Conservation (phyloP, 148 eudicot species). For the Polygonum maritimum region DNA sequence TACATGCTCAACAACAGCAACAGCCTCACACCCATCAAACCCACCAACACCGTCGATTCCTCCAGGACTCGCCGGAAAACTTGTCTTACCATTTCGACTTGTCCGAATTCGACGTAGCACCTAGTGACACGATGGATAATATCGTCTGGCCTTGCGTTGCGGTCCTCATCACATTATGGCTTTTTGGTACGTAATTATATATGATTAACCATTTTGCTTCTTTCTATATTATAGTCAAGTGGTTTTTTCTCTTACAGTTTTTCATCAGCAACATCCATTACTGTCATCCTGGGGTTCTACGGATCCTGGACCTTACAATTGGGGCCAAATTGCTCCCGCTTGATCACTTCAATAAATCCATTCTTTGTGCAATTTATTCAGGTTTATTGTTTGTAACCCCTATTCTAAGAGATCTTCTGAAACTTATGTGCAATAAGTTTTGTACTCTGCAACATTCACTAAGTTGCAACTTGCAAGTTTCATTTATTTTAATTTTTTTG, state of each 20-base stretch:
- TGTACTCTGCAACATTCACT: not conserved
- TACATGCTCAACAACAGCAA: not conserved
- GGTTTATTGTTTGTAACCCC: too few species aligned
- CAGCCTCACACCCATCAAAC: not conserved
- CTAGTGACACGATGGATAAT: constrained; percentile 19
- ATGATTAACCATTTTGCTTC: not conserved
- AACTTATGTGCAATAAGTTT: not conserved
- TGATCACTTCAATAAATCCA: constrained; percentile 26
- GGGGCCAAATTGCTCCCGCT: constrained; percentile 44
- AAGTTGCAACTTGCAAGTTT: not conserved
- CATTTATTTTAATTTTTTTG: not conserved
- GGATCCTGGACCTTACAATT: constrained; percentile 33
- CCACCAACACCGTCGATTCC: not conserved
- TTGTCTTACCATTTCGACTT: constrained; percentile 13
- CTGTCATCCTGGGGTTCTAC: constrained; percentile 38
- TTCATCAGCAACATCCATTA: constrained; percentile 35
- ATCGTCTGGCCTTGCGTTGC: constrained; percentile 31
- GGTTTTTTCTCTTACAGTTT: not conserved
- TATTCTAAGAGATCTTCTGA: too few species aligned
- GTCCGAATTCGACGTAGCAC: constrained; percentile 10
- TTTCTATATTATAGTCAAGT: too few species aligned
- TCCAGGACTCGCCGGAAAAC: not conserved
- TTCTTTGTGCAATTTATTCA: constrained; percentile 38
- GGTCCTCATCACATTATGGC: constrained; percentile 40
- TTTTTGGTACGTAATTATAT: constrained; percentile 22